Evolutionary conservation across 2,329 filamentous ascomycete species (phyloP), one percentile per base, ranked within the genome.

Genomic region (Botrytis galanthina): DNA sequence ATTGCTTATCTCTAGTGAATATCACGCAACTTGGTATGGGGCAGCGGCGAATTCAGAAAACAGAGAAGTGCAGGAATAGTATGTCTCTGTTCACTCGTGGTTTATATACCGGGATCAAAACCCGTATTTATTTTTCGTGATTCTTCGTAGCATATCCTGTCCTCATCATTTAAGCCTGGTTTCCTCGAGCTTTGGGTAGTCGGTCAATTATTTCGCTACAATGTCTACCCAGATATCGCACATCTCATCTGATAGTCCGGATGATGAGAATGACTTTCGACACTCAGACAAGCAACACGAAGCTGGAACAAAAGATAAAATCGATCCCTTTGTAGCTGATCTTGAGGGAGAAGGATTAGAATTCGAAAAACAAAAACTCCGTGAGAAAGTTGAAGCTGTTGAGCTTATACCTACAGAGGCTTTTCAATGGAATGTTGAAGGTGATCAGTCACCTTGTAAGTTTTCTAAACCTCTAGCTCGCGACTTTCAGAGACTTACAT

Each of bases 381-480:
- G 16, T 1, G 66, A 68, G 48, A 57, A 68, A 35, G 4, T 35
- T 7, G 66, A 68, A 29, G 66, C 66, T 8, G 48, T 57, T 32
- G 66, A 68, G n/a, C 66, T 68, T 8, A 57, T 68, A 5, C 66
- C 66, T 10, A 68, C 66, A 6, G 66, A 68, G 22, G 48, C 66
- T 10, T 68, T 57, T 42, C 26, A 29, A 26, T 68, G 66, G 66
- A 57, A 68, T 57, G 66, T 68, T 7, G 48, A 68, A 9, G 66
- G 48, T 32, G 48, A 57, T 29, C 66, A 68, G 35, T 68, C 66
- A 32, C 66, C 48, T 57, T 68, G 66, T 68, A 6, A 42, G 66
- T 68, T 57, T 14, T 20, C 9, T 8, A 57, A 29, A 5, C 3
- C 9, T n/a, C 1, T 26, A 6, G 32, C 18, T 42, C 26, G 35